Base-by-base conservation (phyloP, 2,329 filamentous ascomycete genomes). In the Beauveria medogensis region DNA sequence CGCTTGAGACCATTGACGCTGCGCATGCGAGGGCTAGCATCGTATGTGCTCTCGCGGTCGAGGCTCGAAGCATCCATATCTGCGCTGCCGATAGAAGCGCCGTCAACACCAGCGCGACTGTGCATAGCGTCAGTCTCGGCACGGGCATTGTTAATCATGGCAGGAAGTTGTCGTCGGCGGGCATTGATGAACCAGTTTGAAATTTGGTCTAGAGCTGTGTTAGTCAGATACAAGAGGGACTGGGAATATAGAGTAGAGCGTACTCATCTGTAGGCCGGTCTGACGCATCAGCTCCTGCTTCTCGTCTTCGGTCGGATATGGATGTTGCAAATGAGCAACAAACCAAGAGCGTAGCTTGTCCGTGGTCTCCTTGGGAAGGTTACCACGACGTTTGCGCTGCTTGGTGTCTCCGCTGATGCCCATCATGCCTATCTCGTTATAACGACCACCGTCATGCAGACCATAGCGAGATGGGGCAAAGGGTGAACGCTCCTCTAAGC, bases 311-410 rank as follows among this genome's bases (percentile, higher is more conserved):
- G 86, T 92, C 1, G 91, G 91, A 70, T 96, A 96, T 0, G 91
- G 91, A 69, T 94, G 91, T 63, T 86, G 80, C 8, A 92, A 74
- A 72, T 94, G 89, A n/a, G 81, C 80, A 56, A 86, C 75, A 65
- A 95, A 92, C 92, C 92, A 96, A 0, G 83, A 78, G 59, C 89
- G 84, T 46, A 96, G 78, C 65, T 90, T 87, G 70, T 92, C 89
- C 0, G 91, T 96, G 0, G 91, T 90, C 59, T 92, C 89, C 70
- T 95, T 95, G n/a, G 92, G 92, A 3, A 96, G 79, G 69, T 96
- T 96, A 1, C 92, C 92, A 44, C 92, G 82, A 57, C 91, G 81
- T 71, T 85, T 87, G 37, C 83, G 76, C 65, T 79, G 79, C 70
- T 81, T 83, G 62, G 69, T 75, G 61, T 82, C 80, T 2, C 70